phyloP scores from a whole-genome alignment of 2,329 filamentous ascomycete species.

The Emericellopsis cladophorae region DNA sequence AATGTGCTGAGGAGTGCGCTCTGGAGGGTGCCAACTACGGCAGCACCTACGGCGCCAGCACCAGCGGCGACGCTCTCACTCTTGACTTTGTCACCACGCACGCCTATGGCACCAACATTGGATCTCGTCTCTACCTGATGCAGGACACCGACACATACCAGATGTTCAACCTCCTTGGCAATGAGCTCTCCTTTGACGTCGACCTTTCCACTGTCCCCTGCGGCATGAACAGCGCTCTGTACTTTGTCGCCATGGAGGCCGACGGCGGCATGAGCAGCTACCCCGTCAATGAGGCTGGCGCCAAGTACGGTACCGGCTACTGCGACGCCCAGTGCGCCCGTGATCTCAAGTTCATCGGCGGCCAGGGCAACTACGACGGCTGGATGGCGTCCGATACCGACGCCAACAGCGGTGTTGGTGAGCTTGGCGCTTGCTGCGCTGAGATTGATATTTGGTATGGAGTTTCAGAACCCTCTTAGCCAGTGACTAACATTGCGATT shows the following conservation, averaged over 20 bases:
- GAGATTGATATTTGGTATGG: slow-evolving; percentile 10
- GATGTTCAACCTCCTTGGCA: slow-evolving; percentile 44
- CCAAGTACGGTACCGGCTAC: slow-evolving; percentile 44
- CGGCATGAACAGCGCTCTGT: slow-evolving; percentile 54
- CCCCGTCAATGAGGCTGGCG: slow-evolving; percentile 28
- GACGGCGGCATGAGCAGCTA: slow-evolving; percentile 35
- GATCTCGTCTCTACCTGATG: slow-evolving; percentile 46
- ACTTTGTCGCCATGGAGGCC: slow-evolving; percentile 43
- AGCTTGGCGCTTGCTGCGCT: slow-evolving; percentile 11
- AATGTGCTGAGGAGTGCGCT: slow-evolving; percentile 31
- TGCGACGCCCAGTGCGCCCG: slow-evolving; percentile 34
- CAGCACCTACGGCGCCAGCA: slow-evolving; percentile 31
- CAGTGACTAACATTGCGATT: no score
- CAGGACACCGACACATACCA: slow-evolving; percentile 41
- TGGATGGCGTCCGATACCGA: slow-evolving; percentile 9
- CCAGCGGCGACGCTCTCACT: slow-evolving; percentile 30
- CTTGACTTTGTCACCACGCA: slow-evolving; percentile 38
- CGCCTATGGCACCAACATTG: slow-evolving; percentile 24
- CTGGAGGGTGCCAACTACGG: slow-evolving; percentile 32
- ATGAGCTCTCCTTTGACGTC: slow-evolving; percentile 55
- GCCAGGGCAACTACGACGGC: slow-evolving; percentile 15
- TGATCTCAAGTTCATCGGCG: slow-evolving; percentile 36
- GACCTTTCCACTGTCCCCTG: slow-evolving; percentile 51
- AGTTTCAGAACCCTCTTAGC: no score
- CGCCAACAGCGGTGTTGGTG: slow-evolving; percentile 8